phyloP scores from a whole-genome alignment of 345 rosid genomes.

The Tarenaya hassleriana region DNA sequence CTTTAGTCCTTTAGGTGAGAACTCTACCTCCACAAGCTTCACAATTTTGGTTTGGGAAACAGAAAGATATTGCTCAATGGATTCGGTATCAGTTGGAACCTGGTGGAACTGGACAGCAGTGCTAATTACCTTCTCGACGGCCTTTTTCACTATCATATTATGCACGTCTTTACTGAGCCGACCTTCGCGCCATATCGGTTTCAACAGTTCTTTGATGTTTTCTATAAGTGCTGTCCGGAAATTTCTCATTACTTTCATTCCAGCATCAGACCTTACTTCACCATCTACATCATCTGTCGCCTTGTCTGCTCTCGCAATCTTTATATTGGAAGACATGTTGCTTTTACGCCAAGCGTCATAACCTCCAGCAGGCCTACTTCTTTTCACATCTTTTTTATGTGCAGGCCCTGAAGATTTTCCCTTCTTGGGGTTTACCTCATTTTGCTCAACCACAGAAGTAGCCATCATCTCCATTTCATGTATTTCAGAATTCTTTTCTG shows the following conservation, averaged over 20 bases:
- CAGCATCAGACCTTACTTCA: conserved; percentile 41
- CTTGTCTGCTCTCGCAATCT: conserved; percentile 32
- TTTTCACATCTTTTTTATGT: conserved; percentile 31
- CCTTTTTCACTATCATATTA: conserved; percentile 65
- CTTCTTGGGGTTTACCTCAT: conserved; percentile 36
- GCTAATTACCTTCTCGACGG: conserved; percentile 64
- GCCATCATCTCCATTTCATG: conserved; percentile 38
- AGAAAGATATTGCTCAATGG: conserved; percentile 55
- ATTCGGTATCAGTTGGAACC: conserved; percentile 47
- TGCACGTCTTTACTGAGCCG: conserved; percentile 75
- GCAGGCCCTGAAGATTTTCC: conserved; percentile 45
- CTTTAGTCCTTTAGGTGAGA: conserved; percentile 15
- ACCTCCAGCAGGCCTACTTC: conserved; percentile 27
- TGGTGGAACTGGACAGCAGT: conserved; percentile 50
- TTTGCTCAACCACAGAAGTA: conserved; percentile 42
- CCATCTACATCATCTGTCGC: too few relatives aligned
- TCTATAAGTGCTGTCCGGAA: conserved; percentile 63
- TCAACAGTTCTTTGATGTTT: conserved; percentile 56
- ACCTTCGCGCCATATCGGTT: conserved; percentile 85
- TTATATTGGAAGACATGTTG: conserved; percentile 40
- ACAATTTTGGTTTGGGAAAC: conserved; percentile 45
- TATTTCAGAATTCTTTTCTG: conserved; percentile 27
- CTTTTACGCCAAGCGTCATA: conserved; percentile 31
- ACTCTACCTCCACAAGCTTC: conserved; percentile 79
- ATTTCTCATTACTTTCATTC: conserved; percentile 43